Percentiles rank a stretch among this genome's conserved stretches.
Conservation (phyloP, 129 eudicot genomes). For the Heracleum sosnowskyi region DNA sequence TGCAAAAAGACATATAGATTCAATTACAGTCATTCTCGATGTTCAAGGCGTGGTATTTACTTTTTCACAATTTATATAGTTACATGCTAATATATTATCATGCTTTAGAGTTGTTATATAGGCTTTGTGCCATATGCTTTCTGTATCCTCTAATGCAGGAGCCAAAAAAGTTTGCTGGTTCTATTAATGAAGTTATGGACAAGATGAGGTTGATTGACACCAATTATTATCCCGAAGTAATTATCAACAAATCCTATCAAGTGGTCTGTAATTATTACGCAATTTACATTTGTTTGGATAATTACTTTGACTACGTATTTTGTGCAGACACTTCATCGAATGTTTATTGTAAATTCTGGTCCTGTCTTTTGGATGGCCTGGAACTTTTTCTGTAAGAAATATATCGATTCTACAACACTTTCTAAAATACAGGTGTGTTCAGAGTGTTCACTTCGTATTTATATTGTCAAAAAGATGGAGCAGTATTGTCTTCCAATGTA, state of each 20-base stretch:
- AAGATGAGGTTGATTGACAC: constrained; percentile 53
- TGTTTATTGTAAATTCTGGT: constrained; percentile 80
- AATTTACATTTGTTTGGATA: not conserved
- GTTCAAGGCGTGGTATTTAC: constrained; percentile 75
- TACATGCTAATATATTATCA: not conserved
- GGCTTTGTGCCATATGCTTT: not conserved
- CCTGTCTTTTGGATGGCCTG: constrained; percentile 65
- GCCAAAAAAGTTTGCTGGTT: constrained; percentile 36
- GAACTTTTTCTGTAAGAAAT: constrained; percentile 30
- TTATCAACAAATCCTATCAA: not conserved
- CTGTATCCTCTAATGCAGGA: constrained; percentile 30
- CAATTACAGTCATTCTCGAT: constrained; percentile 60
- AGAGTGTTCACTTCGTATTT: not conserved
- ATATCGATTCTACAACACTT: constrained; percentile 65
- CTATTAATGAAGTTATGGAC: constrained; percentile 47
- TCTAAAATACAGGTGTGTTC: constrained; percentile 65
- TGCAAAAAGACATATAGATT: constrained; percentile 48
- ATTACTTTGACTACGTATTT: constrained; percentile 2
- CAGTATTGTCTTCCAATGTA: constrained; percentile 1
- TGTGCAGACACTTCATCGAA: constrained; percentile 61
- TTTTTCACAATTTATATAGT: not conserved
- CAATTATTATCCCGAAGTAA: constrained; percentile 52
- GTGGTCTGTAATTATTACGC: not conserved
- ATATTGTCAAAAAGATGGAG: not conserved
- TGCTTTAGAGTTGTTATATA: not conserved